A percentile compares a stretch with the other conserved stretches of the same genome.
Conservation (phyloP, 1,284 basidiomycete species). For the Marasmius tenuissimus region DNA sequence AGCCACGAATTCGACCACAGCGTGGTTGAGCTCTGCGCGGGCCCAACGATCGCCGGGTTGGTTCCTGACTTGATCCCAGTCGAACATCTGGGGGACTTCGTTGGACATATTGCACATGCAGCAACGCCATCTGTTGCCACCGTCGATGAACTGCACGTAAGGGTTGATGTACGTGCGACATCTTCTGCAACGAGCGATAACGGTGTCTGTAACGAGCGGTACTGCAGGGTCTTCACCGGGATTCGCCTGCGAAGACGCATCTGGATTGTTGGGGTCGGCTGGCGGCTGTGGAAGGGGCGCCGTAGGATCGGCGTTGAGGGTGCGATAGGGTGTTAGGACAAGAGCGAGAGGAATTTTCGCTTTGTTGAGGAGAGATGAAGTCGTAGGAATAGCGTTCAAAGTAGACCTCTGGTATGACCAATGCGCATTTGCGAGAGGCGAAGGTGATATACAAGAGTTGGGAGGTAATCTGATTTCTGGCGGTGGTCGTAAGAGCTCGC, state of each 20-base stretch:
- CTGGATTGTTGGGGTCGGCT: background rate
- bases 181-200: constrained; percentile 95
- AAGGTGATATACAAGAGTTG: constrained; percentile 77
- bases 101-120: constrained; percentile 99
- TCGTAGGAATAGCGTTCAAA: constrained; percentile 92
- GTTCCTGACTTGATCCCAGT: constrained; percentile 95
- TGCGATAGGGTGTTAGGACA: constrained; percentile 90
- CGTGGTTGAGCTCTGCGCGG: constrained; percentile 91
- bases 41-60: constrained; percentile 95
- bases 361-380: constrained; percentile 87
- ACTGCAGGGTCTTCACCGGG: constrained; percentile 73
- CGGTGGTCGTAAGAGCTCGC: constrained; percentile 77
- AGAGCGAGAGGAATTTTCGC: constrained; percentile 92
- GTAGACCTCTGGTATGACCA: constrained; percentile 93
- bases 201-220: constrained; percentile 88
- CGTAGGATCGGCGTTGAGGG: constrained; percentile 44
- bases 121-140: constrained; percentile 97
- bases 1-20: constrained; percentile 95
- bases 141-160: constrained; percentile 98
- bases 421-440: constrained; percentile 84
- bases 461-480: constrained; percentile 90
- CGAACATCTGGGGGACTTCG: constrained; percentile 97
- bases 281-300: background rate
- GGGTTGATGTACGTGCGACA: constrained; percentile 99
- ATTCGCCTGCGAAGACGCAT: background rate